These are phyloP conservation scores for Rhizoctonia solani DNA, from an alignment of 1,284 basidiomycete genomes.

Conservation along the genomic window DNA sequence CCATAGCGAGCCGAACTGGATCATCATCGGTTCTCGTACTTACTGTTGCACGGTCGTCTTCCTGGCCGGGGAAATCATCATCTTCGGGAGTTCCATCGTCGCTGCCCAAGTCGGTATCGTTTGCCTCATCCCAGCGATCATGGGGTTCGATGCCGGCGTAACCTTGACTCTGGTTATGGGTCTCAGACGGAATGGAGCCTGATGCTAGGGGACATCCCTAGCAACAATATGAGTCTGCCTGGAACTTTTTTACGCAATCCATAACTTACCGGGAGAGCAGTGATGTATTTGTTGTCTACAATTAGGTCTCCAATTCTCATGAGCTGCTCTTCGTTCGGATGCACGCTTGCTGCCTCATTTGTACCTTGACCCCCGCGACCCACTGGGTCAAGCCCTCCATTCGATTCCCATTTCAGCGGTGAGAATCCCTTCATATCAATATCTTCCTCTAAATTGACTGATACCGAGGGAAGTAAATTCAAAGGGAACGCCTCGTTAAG, in stretches of 20 bases:
- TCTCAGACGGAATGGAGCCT: not conserved
- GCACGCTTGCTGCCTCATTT: constrained; percentile 51
- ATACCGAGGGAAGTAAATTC: constrained; percentile 63
- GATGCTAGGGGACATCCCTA: constrained; percentile 53
- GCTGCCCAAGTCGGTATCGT: constrained; percentile 6
- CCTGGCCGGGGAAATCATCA: constrained; percentile 46
- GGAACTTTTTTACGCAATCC: constrained; percentile 6
- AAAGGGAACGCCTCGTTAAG: constrained; percentile 73
- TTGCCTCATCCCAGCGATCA: constrained; percentile 12
- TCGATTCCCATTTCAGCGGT: constrained; percentile 65
- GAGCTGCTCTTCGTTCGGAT: constrained; percentile 93
- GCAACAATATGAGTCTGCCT: not conserved
- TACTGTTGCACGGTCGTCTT: constrained; percentile 73
- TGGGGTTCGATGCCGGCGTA: constrained; percentile 15
- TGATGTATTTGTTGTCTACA: constrained; percentile 70
- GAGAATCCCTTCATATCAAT: constrained; percentile 86
- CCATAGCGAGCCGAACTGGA: constrained; percentile 76
- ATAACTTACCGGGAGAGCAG: constrained; percentile 60
- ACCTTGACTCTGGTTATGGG: not conserved
- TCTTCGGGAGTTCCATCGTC: constrained; percentile 9
- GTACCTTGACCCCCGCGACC: constrained; percentile 40
- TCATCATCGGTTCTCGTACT: constrained; percentile 78
- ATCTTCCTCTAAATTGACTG: constrained; percentile 85
- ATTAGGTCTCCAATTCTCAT: constrained; percentile 91
- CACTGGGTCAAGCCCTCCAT: not conserved